Base-by-base conservation (phyloP, 2,329 filamentous ascomycete genomes). In the Hymenoscyphus albidus region DNA sequence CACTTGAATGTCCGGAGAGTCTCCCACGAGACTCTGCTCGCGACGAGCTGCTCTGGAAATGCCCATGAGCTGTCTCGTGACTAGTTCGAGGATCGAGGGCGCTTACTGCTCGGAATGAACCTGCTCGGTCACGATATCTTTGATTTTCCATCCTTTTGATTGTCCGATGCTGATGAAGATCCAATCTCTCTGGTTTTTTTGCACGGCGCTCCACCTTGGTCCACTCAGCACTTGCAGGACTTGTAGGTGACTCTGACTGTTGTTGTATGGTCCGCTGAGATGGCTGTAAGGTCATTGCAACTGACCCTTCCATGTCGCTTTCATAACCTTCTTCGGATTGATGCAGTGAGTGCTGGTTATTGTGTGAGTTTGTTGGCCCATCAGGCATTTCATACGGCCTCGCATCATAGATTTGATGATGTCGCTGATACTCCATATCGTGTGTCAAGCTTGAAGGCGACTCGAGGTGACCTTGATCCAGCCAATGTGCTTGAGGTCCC, bases 51-150 rank as follows among this genome's bases (percentile, higher is more conserved):
- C 54, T 64, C 5, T 69, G 66, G 4, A 75, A 22, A 32, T 68
- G 68, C 1, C 73, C 74, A 44, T 70, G 58, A n/a, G 69, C 74
- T 5, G 58, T 67, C 35, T 73, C 72, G 32, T 65, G 65, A 38
- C 63, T 73, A 65, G 73, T 22, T 62, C 70, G 62, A 56, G 69
- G 72, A 61, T 73, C 70, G 27, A 68, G 64, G 9, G 69, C 66
- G 77, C 72, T 68, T 27, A 76, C 69, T 5, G 79, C 77, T 65
- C 81, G 76, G 77, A 78, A 83, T 3, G 81, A 74, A 4, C 81
- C 80, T 12, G 77, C 78, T 13, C 74, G 76, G 63, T 82, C 80
- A 58, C 75, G 77, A 59, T 82, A 81, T 16, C 79, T 77, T 55
- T 76, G 74, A 22, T 72, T 72, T 59, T 78, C 74, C 39, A 77